A percentile compares a stretch with the other conserved stretches of the same genome.
phyloP scores from a whole-genome alignment of 2,329 filamentous ascomycete genomes.

The Stachybotrys chlorohalonatus region DNA sequence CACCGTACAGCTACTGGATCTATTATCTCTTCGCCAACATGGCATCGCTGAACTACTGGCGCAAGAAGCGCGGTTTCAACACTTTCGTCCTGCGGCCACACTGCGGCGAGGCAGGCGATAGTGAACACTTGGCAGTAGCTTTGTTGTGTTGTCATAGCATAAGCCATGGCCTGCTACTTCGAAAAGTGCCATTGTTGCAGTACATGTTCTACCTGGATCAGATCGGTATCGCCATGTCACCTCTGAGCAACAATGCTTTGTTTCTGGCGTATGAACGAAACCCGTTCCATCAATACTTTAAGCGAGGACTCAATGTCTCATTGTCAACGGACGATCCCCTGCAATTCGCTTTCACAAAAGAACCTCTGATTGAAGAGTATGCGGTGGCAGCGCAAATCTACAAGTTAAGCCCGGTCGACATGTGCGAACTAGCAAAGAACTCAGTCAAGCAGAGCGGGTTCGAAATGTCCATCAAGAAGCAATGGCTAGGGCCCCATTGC shows the following conservation, averaged over 20 bases:
- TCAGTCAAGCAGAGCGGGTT: slow-evolving; percentile 93
- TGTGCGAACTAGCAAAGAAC: slow-evolving; percentile 97
- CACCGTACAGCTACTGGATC: slow-evolving; percentile 98
- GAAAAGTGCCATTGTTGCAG: slow-evolving; percentile 89
- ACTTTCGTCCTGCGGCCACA: slow-evolving; percentile 90
- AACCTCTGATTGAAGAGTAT: slow-evolving; percentile 96
- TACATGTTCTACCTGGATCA: slow-evolving; percentile 98
- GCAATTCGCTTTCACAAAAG: slow-evolving; percentile 97
- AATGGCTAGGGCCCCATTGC: slow-evolving; percentile 80
- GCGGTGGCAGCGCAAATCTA: slow-evolving; percentile 97
- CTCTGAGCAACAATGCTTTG: slow-evolving; percentile 91
- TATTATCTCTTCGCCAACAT: slow-evolving; percentile 97
- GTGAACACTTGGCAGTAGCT: slow-evolving; percentile 88
- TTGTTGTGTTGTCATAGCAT: slow-evolving; percentile 93
- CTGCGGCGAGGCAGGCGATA: slow-evolving; percentile 94
- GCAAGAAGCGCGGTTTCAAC: slow-evolving; percentile 87
- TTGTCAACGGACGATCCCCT: slow-evolving; percentile 93
- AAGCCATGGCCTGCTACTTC: slow-evolving; percentile 82
- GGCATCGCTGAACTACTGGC: slow-evolving; percentile 82
- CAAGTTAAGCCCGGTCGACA: slow-evolving; percentile 92
- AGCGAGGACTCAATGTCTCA: slow-evolving; percentile 88
- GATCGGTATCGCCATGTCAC: slow-evolving; percentile 99
- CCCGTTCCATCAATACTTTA: slow-evolving; percentile 92
- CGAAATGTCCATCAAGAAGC: slow-evolving; percentile 77
- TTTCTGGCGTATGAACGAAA: slow-evolving; percentile 97